Evolutionary conservation across 192 early-diverging fungal species (phyloP).

Genomic region (Dissophora globulifera): DNA sequence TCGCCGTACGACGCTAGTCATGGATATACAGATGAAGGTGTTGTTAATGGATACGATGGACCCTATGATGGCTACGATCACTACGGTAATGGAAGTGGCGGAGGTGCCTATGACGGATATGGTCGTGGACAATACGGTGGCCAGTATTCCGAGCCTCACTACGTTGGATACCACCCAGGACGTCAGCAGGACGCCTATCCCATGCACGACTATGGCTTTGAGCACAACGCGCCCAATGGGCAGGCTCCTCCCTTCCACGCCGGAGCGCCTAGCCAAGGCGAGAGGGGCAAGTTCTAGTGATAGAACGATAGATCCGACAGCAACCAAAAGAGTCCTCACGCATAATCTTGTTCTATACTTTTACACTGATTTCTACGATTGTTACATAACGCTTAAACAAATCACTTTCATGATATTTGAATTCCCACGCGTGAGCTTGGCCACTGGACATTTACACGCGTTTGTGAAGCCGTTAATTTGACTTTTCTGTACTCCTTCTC

Average conservation of each 20-base stretch:
- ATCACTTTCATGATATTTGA: no score
- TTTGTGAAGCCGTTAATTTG: no score
- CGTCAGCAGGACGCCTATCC: constrained; percentile 7
- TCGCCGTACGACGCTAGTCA: background rate
- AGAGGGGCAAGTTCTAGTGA: background rate
- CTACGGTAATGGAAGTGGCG: constrained; percentile 8
- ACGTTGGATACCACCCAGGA: constrained; percentile 3
- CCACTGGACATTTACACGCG: no score
- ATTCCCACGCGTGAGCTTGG: no score
- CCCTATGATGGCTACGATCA: constrained; percentile 28
- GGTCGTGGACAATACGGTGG: constrained; percentile 10
- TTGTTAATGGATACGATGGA: constrained; percentile 21
- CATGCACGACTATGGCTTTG: constrained; percentile 18
- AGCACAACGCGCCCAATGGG: constrained; percentile 1
- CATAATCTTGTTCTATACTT: no score
- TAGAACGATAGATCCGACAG: no score
- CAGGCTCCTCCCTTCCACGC: background rate
- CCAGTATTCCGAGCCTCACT: constrained; percentile 2
- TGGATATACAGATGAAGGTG: constrained; percentile 21
- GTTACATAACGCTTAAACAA: no score
- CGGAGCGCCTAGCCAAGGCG: background rate
- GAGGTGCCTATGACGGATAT: constrained; percentile 7
- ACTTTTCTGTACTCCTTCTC: no score
- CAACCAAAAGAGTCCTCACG: no score
- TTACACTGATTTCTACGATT: no score